Evolutionary conservation across 2,329 filamentous ascomycete genomes (phyloP), one percentile per base, ranked within the genome.

Genomic region (Fusarium coffeatum): DNA sequence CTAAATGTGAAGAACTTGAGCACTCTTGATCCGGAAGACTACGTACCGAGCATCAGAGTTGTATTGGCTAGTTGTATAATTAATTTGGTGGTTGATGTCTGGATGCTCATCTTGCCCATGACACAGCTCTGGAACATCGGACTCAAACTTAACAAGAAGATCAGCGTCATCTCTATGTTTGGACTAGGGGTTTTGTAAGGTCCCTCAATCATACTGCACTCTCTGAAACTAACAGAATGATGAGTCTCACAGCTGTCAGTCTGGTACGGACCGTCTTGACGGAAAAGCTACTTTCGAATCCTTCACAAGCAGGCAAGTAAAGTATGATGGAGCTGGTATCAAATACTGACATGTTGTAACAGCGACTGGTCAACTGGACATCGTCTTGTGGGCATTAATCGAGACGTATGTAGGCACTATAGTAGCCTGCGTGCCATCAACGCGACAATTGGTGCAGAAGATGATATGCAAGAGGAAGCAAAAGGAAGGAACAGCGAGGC

Each of bases 71-170:
- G 41, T 2, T 47, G 22, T 10, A 8, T n/a, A 0, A 25, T 65
- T 0, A 65, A 59, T 1, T 12, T 65, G 12, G 41, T 11, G 1
- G 7, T 66, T 1, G 63, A 66, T 5, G 15, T 55, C 4, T 66
- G 63, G 63, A 66, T 66, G 61, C 61, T 66, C 2, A 27, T 65
- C 2, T 23, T 66, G 3, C 63, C 63, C 3, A 43, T 65, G 61
- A 55, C 63, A 0, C 63, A 66, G 5, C n/a, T 66, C 1, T 50
- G 45, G 2, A 54, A 66, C 0, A 25, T 66, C 0, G 55, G 55
- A 4, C 27, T 66, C 0, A 59, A 37, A 25, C 34, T 37, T 0
- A 47, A 34, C 2, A 65, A 60, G 12, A 66, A 60, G 37, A 41
- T 65, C 1, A 20, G 1, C 3, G 59, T 63, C 0, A 47, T 63